These are phyloP conservation scores for Cryptosporidium sp. DNA, from an alignment of 169 alveolate genomes.

Conservation along the genomic window DNA sequence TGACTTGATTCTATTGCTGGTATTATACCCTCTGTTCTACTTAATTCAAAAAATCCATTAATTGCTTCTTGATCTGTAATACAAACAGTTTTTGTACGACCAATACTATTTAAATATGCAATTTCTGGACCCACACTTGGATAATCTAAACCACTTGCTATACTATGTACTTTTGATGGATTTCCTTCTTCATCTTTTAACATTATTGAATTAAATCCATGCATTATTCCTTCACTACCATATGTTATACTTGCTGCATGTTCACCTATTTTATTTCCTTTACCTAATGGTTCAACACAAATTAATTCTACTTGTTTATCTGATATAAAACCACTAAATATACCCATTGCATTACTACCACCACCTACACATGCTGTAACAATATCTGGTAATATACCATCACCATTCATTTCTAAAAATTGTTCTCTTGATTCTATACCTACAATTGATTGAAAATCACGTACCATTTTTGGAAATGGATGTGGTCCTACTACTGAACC, in stretches of 20 bases:
- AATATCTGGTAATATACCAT: conserved; percentile 35
- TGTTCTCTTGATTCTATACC: no score
- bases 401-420: no score
- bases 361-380: conserved; percentile 79
- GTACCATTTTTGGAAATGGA: no score
- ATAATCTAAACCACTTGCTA: conserved; percentile 77
- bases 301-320: conserved; percentile 70
- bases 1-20: conserved; percentile 27
- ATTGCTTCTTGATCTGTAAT: conserved; percentile 10
- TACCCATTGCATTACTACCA: conserved; percentile 78
- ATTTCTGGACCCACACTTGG: conserved; percentile 79
- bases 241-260: conserved; percentile 76
- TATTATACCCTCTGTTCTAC: conserved; percentile 1
- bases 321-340: conserved; percentile 76
- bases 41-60: not conserved
- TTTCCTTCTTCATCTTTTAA: conserved; percentile 38
- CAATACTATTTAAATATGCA: conserved; percentile 8
- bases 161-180: conserved; percentile 23
- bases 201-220: conserved; percentile 68
- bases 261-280: conserved; percentile 36
- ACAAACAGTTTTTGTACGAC: conserved; percentile 11
- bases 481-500: no score
- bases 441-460: no score
- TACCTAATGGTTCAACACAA: conserved; percentile 79
- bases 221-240: conserved; percentile 63